Evolutionary conservation across 140 eudicot species (phyloP).

Genomic region (Flaveria floridana): DNA sequence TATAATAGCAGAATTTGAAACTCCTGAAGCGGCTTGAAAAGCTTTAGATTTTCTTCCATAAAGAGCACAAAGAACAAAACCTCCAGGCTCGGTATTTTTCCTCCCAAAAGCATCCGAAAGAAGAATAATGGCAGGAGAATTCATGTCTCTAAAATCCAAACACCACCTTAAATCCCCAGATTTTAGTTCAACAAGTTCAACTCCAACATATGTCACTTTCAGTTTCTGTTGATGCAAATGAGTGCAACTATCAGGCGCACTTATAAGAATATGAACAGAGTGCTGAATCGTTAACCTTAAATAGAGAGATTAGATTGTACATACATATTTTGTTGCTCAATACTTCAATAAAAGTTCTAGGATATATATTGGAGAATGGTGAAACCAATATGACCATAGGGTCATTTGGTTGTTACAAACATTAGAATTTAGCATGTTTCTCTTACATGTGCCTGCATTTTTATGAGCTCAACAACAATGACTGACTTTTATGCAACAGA

Average conservation of each 20-base stretch:
- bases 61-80: conserved; percentile 82
- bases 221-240: conserved; percentile 60
- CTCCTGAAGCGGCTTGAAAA: conserved; percentile 93
- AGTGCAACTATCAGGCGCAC: conserved; percentile 15
- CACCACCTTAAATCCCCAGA: conserved; percentile 97
- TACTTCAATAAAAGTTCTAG: neutral
- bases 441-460: too few species aligned
- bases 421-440: neutral
- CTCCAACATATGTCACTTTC: conserved; percentile 87
- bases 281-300: conserved; percentile 23
- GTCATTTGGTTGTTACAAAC: neutral
- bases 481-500: neutral
- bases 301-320: neutral
- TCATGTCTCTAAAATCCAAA: conserved; percentile 96
- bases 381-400: neutral
- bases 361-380: conserved; percentile 12
- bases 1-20: conserved; percentile 60
- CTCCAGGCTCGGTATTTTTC: conserved; percentile 69
- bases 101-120: conserved; percentile 76
- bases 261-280: neutral
- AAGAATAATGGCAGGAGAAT: conserved; percentile 72
- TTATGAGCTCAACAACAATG: neutral
- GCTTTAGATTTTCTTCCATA: conserved; percentile 99
- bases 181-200: conserved; percentile 73
- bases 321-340: neutral